Conservation (phyloP, 768 basidiomycete genomes). For the Daedaleopsis sinensis region DNA sequence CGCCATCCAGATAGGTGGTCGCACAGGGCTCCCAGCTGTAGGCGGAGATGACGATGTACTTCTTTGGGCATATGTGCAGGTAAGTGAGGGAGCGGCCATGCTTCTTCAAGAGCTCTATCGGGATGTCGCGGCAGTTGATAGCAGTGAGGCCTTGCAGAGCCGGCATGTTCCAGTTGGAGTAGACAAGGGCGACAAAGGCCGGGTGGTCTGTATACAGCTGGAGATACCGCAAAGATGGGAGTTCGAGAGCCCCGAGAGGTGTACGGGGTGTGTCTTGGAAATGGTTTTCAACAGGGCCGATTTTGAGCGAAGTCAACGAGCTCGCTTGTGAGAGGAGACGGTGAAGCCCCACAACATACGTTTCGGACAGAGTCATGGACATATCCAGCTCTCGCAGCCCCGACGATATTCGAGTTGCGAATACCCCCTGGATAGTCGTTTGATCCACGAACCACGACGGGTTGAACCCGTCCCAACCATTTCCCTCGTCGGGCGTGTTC, state of each 20-base stretch:
- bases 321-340: not conserved
- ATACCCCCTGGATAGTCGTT: not conserved
- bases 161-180: slow-evolving; percentile 1
- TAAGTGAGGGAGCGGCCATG: slow-evolving; percentile 9
- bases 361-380: not conserved
- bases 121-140: not conserved
- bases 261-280: not conserved
- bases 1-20: not conserved
- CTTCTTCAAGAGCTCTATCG: not conserved
- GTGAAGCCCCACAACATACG: slow-evolving; percentile 2
- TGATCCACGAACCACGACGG: slow-evolving; percentile 3
- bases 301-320: not conserved
- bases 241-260: not conserved
- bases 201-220: not conserved
- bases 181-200: not conserved
- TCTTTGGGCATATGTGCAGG: slow-evolving; percentile 4
- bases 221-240: not conserved
- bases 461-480: slow-evolving; percentile 1
- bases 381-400: slow-evolving; percentile 3
- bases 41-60: not conserved
- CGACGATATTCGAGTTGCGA: not conserved
- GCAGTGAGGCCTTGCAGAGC: slow-evolving; percentile 1
- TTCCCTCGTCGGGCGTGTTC: not conserved
- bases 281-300: not conserved
- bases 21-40: not conserved